phyloP scores from a whole-genome alignment of 805 yeast species.

The Saturnispora sanitii region DNA sequence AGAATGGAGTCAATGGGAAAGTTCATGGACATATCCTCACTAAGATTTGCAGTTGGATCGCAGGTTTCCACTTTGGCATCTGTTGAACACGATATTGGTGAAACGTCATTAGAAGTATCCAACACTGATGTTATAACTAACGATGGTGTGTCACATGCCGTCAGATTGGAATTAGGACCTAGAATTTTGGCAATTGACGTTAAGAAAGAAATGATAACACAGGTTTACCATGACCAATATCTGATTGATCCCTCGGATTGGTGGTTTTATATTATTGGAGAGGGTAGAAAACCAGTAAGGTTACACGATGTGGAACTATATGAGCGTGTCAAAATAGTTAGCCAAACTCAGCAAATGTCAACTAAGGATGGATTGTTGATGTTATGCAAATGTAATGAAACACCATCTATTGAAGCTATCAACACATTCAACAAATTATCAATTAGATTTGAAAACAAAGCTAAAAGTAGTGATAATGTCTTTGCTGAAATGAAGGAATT shows the following conservation, averaged over 20 bases:
- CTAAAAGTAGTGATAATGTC: conserved; percentile 2
- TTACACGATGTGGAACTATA: conserved; percentile 4
- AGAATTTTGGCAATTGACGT: neutral
- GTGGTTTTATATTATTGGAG: conserved; percentile 5
- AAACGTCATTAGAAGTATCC: neutral
- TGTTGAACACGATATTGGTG: conserved; percentile 12
- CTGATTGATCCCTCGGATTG: conserved; percentile 4
- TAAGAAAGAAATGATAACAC: conserved; percentile 3
- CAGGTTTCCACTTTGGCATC: conserved; percentile 13
- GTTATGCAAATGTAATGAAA: conserved; percentile 52
- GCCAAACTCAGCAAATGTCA: neutral
- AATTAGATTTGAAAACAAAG: neutral
- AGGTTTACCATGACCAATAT: conserved; percentile 1
- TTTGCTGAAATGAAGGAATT: conserved; percentile 25
- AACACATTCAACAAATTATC: conserved; percentile 37
- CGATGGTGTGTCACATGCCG: conserved; percentile 7
- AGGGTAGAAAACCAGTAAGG: conserved; percentile 1
- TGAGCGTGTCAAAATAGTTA: neutral
- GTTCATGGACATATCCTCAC: conserved; percentile 13
- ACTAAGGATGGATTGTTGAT: conserved; percentile 29
- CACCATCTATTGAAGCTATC: conserved; percentile 54
- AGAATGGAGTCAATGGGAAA: conserved; percentile 27
- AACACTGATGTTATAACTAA: neutral
- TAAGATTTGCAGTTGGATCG: conserved; percentile 16
- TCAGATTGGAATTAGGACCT: neutral